Evolutionary conservation across 83 land plant species (phyloP).

Genomic region (Larix sibirica): DNA sequence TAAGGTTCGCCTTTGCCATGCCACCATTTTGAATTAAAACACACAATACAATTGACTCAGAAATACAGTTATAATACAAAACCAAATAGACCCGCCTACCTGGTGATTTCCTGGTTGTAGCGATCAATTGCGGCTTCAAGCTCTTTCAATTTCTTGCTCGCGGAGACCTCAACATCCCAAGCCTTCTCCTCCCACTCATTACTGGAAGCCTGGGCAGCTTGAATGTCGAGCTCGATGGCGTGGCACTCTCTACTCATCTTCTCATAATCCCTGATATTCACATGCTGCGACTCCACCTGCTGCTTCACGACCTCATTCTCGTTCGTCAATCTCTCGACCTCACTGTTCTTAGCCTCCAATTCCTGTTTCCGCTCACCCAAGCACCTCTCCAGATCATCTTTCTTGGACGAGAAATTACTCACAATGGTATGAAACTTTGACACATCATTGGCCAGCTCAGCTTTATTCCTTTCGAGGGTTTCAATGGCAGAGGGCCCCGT

Average conservation of each 20-base stretch:
- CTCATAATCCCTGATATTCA: slow-evolving; percentile 75
- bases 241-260: slow-evolving; percentile 79
- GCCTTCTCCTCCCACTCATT: slow-evolving; percentile 67
- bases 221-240: slow-evolving; percentile 60
- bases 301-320: slow-evolving; percentile 69
- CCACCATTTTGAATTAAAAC: no score
- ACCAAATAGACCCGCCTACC: slow-evolving; percentile 26
- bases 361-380: slow-evolving; percentile 62
- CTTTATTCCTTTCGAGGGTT: slow-evolving; percentile 52
- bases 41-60: no score
- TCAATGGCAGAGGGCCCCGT: slow-evolving; percentile 38
- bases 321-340: slow-evolving; percentile 29
- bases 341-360: slow-evolving; percentile 45
- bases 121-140: slow-evolving; percentile 45
- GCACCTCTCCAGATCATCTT: slow-evolving; percentile 36
- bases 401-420: slow-evolving; percentile 26
- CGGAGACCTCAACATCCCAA: slow-evolving; percentile 54
- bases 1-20: neutral
- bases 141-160: slow-evolving; percentile 52
- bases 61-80: no score
- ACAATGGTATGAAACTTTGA: slow-evolving; percentile 57
- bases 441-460: slow-evolving; percentile 48
- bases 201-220: slow-evolving; percentile 38
- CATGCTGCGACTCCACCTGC: slow-evolving; percentile 51
- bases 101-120: slow-evolving; percentile 53